Percentiles rank a stretch among this genome's conserved stretches.
Conservation (phyloP, 2,329 filamentous ascomycete species). For the Arthrobotrys megalospora region DNA sequence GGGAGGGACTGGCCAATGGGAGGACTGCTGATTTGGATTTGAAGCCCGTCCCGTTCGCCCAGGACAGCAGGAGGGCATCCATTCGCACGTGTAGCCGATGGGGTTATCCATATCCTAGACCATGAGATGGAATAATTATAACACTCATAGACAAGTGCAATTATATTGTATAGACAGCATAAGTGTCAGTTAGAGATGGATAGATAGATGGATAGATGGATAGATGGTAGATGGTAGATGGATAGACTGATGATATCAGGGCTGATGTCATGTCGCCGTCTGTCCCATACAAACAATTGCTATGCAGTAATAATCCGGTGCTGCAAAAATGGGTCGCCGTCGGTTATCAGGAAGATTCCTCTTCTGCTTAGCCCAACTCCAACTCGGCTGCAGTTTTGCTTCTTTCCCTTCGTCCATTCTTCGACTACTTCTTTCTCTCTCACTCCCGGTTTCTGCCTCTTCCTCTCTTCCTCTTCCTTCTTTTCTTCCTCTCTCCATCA, state of each 20-base stretch:
- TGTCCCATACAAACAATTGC: not conserved
- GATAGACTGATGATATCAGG: constrained; percentile 23
- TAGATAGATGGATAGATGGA: constrained; percentile 12
- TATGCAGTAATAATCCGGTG: constrained; percentile 5
- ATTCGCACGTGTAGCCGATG: constrained; percentile 30
- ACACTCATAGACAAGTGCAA: not conserved
- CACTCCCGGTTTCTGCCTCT: constrained; percentile 67
- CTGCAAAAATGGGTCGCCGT: constrained; percentile 9
- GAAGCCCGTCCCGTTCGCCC: constrained; percentile 37
- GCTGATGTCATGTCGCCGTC: constrained; percentile 54
- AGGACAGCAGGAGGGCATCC: not conserved
- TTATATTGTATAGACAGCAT: not conserved
- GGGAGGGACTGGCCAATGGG: constrained; percentile 44
- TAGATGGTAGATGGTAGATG: too few species aligned
- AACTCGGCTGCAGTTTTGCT: constrained; percentile 63
- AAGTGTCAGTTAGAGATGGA: not conserved
- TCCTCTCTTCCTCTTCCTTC: constrained; percentile 58
- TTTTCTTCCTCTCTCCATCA: constrained; percentile 58
- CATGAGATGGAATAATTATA: not conserved
- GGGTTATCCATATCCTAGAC: not conserved
- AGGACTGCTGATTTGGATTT: constrained; percentile 51
- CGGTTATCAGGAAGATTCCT: constrained; percentile 46
- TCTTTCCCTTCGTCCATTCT: constrained; percentile 66
- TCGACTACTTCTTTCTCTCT: constrained; percentile 37
- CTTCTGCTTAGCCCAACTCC: not conserved